These are phyloP conservation scores for Ceratocystis huliohia DNA, from an alignment of 2,329 filamentous ascomycete genomes.

Conservation along the genomic window DNA sequence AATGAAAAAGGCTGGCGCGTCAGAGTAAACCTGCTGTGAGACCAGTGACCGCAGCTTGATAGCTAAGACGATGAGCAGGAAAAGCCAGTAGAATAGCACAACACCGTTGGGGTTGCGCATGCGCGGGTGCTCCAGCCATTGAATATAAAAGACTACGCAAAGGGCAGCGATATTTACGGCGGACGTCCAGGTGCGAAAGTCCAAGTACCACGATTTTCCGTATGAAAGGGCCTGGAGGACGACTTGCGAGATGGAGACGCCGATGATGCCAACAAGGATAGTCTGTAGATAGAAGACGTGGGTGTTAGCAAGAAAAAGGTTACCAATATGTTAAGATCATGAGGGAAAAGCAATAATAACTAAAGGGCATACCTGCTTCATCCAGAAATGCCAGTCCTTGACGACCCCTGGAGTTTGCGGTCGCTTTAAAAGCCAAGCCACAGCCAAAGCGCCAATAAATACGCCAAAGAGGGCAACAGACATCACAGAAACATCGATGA, in stretches of 20 bases:
- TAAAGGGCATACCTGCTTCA: slow-evolving; percentile 60
- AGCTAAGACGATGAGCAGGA: slow-evolving; percentile 63
- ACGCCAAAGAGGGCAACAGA: slow-evolving; percentile 68
- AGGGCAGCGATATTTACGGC: slow-evolving; percentile 59
- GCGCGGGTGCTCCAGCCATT: slow-evolving; percentile 76
- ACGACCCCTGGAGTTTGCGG: slow-evolving; percentile 52
- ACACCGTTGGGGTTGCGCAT: slow-evolving; percentile 77
- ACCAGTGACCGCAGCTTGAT: slow-evolving; percentile 80
- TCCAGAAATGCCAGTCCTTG: slow-evolving; percentile 87
- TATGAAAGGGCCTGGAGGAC: slow-evolving; percentile 62
- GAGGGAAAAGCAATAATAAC: neutral
- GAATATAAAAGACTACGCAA: slow-evolving; percentile 60
- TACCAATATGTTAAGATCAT: neutral
- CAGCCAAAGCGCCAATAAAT: slow-evolving; percentile 59
- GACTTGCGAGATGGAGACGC: slow-evolving; percentile 58
- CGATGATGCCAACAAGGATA: slow-evolving; percentile 55
- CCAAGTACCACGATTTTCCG: slow-evolving; percentile 56
- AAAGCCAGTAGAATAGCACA: slow-evolving; percentile 83
- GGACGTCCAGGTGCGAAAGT: slow-evolving; percentile 80
- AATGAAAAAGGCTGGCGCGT: slow-evolving; percentile 60
- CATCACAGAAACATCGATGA: slow-evolving; percentile 82
- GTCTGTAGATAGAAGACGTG: slow-evolving; percentile 27
- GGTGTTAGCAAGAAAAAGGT: neutral
- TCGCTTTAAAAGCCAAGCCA: slow-evolving; percentile 67
- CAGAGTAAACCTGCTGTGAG: slow-evolving; percentile 57